Evolutionary conservation across 768 basidiomycete genomes (phyloP), one percentile per base, ranked within the genome.

Genomic region (Suillus bovinus): DNA sequence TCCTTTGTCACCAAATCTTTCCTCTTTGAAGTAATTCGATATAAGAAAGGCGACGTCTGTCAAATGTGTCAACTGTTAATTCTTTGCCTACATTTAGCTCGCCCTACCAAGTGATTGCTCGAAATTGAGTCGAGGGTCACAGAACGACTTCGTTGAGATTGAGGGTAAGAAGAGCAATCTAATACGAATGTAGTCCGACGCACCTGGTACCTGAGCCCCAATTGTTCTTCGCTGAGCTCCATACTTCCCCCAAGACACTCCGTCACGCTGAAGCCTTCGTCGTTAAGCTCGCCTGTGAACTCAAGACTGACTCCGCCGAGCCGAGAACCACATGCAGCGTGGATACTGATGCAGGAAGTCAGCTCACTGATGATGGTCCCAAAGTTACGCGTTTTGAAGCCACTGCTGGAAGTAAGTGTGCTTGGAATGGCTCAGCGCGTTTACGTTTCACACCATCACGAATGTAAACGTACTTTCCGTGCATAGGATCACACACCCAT

Each of bases 401-500:
- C 93, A 0, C 82, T 83, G 31, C 82, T 78, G 6, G 94, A 92
- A 1, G 91, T 91, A 60, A 89, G 84, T 2, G 96, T 98, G 78
- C 93, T 96, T 42, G 49, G 44, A 34, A 16, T 22, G 29, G n/a
- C 27, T 53, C 22, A 44, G 29, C 33, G 33, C 33, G n/a, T n/a
- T 11, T 6, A 8, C 34, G 9, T 22, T 7, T 10, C n/a, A 31
- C 31, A 64, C 36, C 34, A 57, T 46, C 50, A 36, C 47, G 58
- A 53, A 63, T 38, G n/a, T 34, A n/a, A 5, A 82, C 91, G 68
- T 70, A 94, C 94, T 98, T 97, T 79, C 96, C 96, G 68, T 99
- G 96, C 96, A 99, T 99, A 3, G 96, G 95, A 76, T 99, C 97
- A 70, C 93, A 96, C 56, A 96, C 84, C 94, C 96, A 99, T 10